Percentiles rank a stretch among this genome's conserved stretches.
These are phyloP conservation scores for Vigna hirtella DNA, from an alignment of 306 rosid species.

Conservation along the genomic window DNA sequence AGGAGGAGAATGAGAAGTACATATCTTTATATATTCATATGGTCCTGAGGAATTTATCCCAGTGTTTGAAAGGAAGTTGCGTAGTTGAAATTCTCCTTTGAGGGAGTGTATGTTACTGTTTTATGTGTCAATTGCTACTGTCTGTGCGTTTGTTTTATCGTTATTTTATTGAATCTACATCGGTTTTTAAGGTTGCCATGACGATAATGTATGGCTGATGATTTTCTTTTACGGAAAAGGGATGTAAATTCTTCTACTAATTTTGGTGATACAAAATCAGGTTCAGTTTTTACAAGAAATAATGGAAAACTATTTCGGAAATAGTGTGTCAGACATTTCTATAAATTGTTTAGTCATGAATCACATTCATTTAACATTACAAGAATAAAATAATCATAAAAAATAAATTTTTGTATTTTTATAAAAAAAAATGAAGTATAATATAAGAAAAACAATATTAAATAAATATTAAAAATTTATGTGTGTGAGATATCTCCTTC, in stretches of 20 bases:
- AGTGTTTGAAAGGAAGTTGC: background rate
- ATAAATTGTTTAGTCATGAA: background rate
- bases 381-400: no score
- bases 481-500: background rate
- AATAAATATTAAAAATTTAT: no score
- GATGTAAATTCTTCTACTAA: background rate
- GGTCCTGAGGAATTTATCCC: conserved; percentile 47
- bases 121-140: conserved; percentile 15
- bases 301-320: background rate
- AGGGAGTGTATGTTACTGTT: conserved; percentile 8
- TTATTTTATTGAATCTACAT: background rate
- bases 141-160: background rate
- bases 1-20: conserved; percentile 45
- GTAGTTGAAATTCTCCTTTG: conserved; percentile 20
- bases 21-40: conserved; percentile 36
- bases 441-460: no score
- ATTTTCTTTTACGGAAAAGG: background rate
- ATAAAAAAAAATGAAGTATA: no score
- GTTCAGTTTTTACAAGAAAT: background rate
- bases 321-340: background rate
- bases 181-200: background rate
- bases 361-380: no score
- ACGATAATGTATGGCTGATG: background rate
- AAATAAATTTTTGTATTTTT: no score
- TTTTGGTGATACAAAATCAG: background rate